Evolutionary conservation across 768 basidiomycete species (phyloP), one percentile per base, ranked within the genome.

Genomic region (Phylloporus sp.): DNA sequence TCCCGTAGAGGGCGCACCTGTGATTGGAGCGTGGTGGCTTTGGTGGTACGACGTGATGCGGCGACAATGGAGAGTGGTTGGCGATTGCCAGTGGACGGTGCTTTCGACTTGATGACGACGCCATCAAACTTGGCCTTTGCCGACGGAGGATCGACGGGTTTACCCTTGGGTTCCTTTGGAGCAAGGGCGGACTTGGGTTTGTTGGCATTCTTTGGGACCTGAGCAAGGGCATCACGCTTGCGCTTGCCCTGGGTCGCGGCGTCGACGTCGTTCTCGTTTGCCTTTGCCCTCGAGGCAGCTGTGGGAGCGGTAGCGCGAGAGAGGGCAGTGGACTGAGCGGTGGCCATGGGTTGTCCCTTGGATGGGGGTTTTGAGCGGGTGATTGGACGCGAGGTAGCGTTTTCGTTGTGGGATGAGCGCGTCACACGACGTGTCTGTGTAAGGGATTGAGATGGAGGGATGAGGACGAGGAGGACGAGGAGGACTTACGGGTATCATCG

Each of bases 181-280:
- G 50, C 60, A 29, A 75, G 77, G 35, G 59, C 47, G 36, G 52
- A 57, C 50, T 71, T 71, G 52, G 73, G 54, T 49, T 62, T 67
- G 47, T 54, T 60, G 28, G 65, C 73, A 56, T 78, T 80, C 57
- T 81, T 80, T 3, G 71, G 70, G 35, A 90, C 83, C 60, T 90
- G 89, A 14, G 78, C 78, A 33, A 90, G 71, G 0, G 81, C 86
- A 39, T 82, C 82, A 17, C 88, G 82, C 64, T 89, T 90, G 45
- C 86, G 78, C 62, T 87, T 87, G 27, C 76, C 79, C 37, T 75
- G 75, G 3, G 71, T 69, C 17, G 71, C 65, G 13, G 69, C 67
- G 34, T 82, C 79, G 18, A 64, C 56, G 52, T 79, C 74, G 51
- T 67, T 65, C 29, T 74, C 69, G 52, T 73, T 60, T 1, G 40